Conservation (phyloP, 2,329 filamentous ascomycete species). For the Rasamsonia emersonii region DNA sequence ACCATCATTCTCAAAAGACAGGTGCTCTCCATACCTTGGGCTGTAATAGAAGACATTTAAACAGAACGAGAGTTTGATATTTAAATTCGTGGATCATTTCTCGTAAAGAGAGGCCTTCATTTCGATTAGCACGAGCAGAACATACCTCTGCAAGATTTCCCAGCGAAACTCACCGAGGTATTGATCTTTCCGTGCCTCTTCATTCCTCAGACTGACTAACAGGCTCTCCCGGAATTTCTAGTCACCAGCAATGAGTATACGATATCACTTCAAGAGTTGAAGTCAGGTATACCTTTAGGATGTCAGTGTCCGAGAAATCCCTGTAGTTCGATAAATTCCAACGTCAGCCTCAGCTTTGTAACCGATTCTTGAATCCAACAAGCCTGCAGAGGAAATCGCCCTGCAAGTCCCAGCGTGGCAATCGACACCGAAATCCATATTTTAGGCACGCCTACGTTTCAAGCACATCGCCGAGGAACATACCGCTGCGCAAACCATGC, state of each 20-base stretch:
- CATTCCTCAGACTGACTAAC: conserved; percentile 47
- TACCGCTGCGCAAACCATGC: conserved; percentile 92
- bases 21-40: conserved; percentile 61
- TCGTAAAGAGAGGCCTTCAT: conserved; percentile 58
- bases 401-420: too few species aligned
- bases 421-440: too few species aligned
- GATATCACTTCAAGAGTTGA: background rate
- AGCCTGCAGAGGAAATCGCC: background rate
- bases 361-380: background rate
- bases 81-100: conserved; percentile 92
- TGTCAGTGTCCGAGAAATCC: conserved; percentile 86
- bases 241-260: conserved; percentile 16
- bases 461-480: conserved; percentile 17
- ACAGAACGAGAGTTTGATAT: conserved; percentile 84
- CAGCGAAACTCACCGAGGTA: conserved; percentile 86
- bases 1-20: too few species aligned
- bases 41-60: conserved; percentile 89
- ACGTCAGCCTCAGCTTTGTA: conserved; percentile 2
- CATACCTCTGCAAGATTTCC: conserved; percentile 22
- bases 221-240: conserved; percentile 86
- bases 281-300: conserved; percentile 52
- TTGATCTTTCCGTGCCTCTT: conserved; percentile 70
- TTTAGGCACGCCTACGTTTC: too few species aligned
- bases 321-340: too few species aligned
- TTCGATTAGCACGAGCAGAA: conserved; percentile 10